Conservation (phyloP, 306 rosid species). For the Acacia acuminata region DNA sequence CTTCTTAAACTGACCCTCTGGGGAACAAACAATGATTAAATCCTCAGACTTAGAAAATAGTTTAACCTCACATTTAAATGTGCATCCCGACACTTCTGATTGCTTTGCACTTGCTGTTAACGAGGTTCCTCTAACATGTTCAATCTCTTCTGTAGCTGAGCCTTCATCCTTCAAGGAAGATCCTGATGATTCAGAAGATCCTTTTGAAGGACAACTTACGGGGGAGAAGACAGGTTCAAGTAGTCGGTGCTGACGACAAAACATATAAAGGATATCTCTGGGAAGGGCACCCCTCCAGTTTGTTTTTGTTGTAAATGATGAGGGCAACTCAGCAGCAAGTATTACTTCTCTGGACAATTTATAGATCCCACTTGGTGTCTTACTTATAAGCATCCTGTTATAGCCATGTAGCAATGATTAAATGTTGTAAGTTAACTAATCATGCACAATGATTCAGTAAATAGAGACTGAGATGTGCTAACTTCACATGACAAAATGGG, state of each 20-base stretch:
- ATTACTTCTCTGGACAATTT: conserved; percentile 86
- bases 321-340: conserved; percentile 78
- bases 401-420: conserved; percentile 36
- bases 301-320: conserved; percentile 58
- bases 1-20: conserved; percentile 61
- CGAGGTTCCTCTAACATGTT: conserved; percentile 39
- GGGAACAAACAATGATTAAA: conserved; percentile 69
- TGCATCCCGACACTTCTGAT: conserved; percentile 43
- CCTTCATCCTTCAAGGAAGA: conserved; percentile 54
- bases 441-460: conserved; percentile 12
- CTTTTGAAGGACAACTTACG: conserved; percentile 40
- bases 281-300: conserved; percentile 95
- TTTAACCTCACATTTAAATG: conserved; percentile 66
- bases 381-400: conserved; percentile 84
- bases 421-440: conserved; percentile 23
- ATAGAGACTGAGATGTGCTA: conserved; percentile 13
- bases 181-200: conserved; percentile 48
- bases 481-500: conserved; percentile 21
- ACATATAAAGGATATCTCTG: conserved; percentile 70
- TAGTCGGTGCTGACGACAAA: conserved; percentile 88
- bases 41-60: conserved; percentile 59
- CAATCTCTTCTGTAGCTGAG: conserved; percentile 39
- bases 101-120: conserved; percentile 41
- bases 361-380: conserved; percentile 84
- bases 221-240: conserved; percentile 67